Percentiles rank a stretch among this genome's conserved stretches.
phyloP scores from a whole-genome alignment of 1,284 basidiomycete species.

The Pisolithus thermaeus region DNA sequence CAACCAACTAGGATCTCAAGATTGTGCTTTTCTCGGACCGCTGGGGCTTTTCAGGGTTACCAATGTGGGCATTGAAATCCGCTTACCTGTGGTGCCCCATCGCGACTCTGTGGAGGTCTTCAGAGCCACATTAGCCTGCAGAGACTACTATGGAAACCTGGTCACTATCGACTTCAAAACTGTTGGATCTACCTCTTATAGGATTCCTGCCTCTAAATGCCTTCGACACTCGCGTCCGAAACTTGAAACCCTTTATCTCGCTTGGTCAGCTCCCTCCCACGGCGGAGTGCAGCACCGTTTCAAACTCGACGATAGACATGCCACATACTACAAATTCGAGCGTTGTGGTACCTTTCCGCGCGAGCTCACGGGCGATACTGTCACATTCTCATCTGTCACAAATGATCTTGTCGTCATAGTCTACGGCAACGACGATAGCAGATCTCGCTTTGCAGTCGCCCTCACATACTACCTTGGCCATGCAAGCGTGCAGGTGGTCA shows the following conservation, averaged over 20 bases:
- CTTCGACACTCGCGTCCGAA: background rate
- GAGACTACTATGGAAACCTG: background rate
- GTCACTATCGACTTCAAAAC: background rate
- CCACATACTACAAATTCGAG: background rate
- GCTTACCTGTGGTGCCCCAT: background rate
- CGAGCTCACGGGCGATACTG: background rate
- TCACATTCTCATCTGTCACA: background rate
- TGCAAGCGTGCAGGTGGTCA: background rate
- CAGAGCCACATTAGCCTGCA: background rate
- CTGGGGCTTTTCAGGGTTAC: no score
- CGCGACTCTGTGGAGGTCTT: background rate
- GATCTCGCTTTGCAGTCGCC: background rate
- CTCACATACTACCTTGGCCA: background rate
- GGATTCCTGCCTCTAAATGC: background rate
- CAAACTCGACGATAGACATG: background rate
- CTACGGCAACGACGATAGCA: background rate
- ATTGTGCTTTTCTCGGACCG: no score
- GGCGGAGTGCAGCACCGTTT: background rate
- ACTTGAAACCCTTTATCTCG: background rate
- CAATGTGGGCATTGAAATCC: background rate
- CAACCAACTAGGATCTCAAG: no score
- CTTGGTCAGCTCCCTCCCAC: no score
- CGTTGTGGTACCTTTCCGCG: background rate
- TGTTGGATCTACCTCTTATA: background rate
- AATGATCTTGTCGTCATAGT: background rate